Evolutionary conservation across 805 yeast species (phyloP).

Genomic region (Starmerella powellii): DNA sequence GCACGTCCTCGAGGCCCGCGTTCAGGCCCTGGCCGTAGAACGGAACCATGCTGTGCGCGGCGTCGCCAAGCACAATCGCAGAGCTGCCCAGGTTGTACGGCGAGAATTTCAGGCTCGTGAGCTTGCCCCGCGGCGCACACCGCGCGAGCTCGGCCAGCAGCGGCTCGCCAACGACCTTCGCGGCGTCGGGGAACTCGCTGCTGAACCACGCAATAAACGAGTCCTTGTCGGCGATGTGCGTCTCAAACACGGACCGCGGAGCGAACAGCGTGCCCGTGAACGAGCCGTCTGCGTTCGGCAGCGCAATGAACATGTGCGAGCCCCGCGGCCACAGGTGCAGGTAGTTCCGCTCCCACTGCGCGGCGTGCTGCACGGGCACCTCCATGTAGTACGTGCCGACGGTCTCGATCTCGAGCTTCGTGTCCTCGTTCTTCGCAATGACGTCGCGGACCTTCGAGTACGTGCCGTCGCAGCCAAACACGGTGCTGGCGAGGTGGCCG

Average conservation of each 20-base stretch:
- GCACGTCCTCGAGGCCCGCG: conserved; percentile 87
- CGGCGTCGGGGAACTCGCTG: conserved; percentile 62
- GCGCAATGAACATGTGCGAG: conserved; percentile 76
- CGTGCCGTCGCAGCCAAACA: conserved; percentile 81
- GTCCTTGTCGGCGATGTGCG: conserved; percentile 26
- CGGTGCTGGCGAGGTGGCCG: conserved; percentile 27
- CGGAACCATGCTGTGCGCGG: conserved; percentile 97
- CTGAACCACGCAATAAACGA: conserved; percentile 44
- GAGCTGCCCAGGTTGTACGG: conserved; percentile 58
- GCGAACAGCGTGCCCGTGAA: conserved; percentile 85
- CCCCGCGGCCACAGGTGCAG: conserved; percentile 90
- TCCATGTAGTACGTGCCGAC: conserved; percentile 79
- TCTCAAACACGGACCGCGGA: conserved; percentile 56
- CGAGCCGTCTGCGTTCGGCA: conserved; percentile 74
- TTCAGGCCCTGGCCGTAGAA: conserved; percentile 96
- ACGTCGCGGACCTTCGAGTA: conserved; percentile 61
- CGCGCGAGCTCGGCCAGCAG: conserved; percentile 38
- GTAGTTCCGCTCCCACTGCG: conserved; percentile 40
- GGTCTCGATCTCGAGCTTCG: conserved; percentile 64
- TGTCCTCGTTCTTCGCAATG: conserved; percentile 51
- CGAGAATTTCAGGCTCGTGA: conserved; percentile 55
- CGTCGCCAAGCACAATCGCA: conserved; percentile 72
- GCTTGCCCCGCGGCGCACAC: conserved; percentile 61
- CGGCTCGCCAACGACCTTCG: conserved; percentile 49
- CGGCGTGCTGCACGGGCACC: conserved; percentile 51